Conservation (phyloP, 768 basidiomycete species). For the Suillus subluteus region DNA sequence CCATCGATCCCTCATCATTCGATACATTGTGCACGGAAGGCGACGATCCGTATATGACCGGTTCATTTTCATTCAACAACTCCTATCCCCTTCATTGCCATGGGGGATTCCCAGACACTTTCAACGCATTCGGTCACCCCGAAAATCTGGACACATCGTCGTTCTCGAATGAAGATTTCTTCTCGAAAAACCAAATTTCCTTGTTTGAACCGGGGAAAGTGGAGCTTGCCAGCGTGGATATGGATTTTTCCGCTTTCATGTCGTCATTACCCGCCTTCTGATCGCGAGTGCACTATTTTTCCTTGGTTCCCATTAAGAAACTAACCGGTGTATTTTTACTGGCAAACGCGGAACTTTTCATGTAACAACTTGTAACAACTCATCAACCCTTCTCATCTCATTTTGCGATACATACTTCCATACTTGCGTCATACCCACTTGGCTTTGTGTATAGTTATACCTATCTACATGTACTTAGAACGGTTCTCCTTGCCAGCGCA, state of each 20-base stretch:
- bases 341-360: conserved; percentile 19
- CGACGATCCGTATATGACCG: conserved; percentile 24
- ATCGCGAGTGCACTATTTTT: conserved; percentile 18
- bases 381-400: not conserved
- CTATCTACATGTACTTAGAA: conserved; percentile 24
- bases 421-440: conserved; percentile 2
- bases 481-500: conserved; percentile 16
- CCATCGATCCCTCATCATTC: conserved; percentile 33
- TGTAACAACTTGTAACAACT: conserved; percentile 6
- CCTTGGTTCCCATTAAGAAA: conserved; percentile 15
- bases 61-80: conserved; percentile 23
- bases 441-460: conserved; percentile 31
- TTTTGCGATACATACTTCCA: conserved; percentile 10
- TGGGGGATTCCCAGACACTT: conserved; percentile 24
- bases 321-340: conserved; percentile 33
- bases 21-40: conserved; percentile 25
- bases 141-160: conserved; percentile 12
- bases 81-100: conserved; percentile 18
- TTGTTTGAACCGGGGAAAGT: conserved; percentile 29
- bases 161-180: conserved; percentile 28
- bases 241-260: conserved; percentile 36
- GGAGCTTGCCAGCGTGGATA: conserved; percentile 22
- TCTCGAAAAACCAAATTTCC: conserved; percentile 28
- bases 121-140: conserved; percentile 24
- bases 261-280: conserved; percentile 35